Evolutionary conservation across 2,329 filamentous ascomycete genomes (phyloP), one percentile per base, ranked within the genome.

Genomic region (Bipolaris sorokiniana): DNA sequence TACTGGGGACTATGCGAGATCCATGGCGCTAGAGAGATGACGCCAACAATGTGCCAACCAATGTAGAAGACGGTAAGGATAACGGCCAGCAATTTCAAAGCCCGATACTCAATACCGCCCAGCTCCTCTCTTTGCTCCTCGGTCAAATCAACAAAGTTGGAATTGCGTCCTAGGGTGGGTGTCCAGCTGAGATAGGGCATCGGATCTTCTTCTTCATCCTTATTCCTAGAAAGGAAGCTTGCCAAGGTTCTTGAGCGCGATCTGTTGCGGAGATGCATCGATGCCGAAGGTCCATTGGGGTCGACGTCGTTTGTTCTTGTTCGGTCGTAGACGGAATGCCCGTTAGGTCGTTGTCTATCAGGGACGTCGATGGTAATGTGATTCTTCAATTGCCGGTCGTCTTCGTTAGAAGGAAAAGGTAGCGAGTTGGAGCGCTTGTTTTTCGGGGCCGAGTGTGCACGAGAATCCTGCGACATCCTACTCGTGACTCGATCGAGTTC

Each of bases 161-260:
- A 98, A 75, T 99, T 99, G 61, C 95, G 88, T 22, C 90, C 94
- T 51, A 97, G 85, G 0, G 95, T 99, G 2, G 95, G 92, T 58
- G 93, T 89, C 85, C 92, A 98, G 75, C 92, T 97, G 49, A 99
- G 84, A 75, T 99, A 99, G 0, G 95, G 95, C 80, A 91, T 90
- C 1, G 83, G 82, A 23, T 86, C 80, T 6, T 67, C 58, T 10
- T 77, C 75, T 33, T 74, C 63, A 22, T 85, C 81, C 13, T 83
- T 83, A 52, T 84, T 77, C 7, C 78, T 84, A 0, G 81, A 83
- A 56, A 83, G 82, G 63, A 93, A 81, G 54, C 80, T 87, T 46
- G 80, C 84, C 22, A 88, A 77, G 0, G 87, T 89, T 40, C 80
- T 80, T 2, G 83, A 77, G 47, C 76, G 73, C 62, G 74, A 63